Conservation (phyloP, 352 stramenopile species). For the Aphanomyces cochlioides region DNA sequence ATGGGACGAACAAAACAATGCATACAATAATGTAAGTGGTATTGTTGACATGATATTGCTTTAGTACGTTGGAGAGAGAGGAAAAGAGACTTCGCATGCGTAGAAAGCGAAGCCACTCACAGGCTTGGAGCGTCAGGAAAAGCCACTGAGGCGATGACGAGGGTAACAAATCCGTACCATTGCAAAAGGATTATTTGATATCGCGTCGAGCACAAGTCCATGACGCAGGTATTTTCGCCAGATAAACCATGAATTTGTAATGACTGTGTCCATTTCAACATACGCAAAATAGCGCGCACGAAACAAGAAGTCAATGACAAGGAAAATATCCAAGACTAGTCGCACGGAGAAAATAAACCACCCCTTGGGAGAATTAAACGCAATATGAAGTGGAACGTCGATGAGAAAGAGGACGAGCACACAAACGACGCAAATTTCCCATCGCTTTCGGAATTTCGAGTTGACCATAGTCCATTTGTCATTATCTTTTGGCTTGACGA, state of each 20-base stretch:
- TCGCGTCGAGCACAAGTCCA: conserved; percentile 49
- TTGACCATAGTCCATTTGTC: not conserved
- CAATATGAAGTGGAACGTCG: conserved; percentile 21
- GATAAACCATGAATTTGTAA: conserved; percentile 59
- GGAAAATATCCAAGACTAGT: conserved; percentile 54
- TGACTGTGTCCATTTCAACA: conserved; percentile 54
- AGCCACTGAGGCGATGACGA: not conserved
- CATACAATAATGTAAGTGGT: conserved; percentile 16
- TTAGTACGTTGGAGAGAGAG: not conserved
- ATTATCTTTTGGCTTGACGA: not conserved
- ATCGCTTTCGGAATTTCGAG: conserved; percentile 8
- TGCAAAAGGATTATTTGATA: conserved; percentile 53
- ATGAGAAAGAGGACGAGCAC: conserved; percentile 10
- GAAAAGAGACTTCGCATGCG: conserved; percentile 13
- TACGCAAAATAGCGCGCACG: conserved; percentile 59
- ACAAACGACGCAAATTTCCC: conserved; percentile 6
- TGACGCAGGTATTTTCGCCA: conserved; percentile 54
- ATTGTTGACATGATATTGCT: conserved; percentile 22
- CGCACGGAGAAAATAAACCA: not conserved
- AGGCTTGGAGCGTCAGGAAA: not conserved
- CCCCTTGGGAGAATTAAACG: not conserved
- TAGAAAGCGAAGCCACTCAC: conserved; percentile 19
- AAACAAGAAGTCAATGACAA: conserved; percentile 52
- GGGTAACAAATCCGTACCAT: conserved; percentile 49
- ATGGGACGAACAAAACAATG: conserved; percentile 11